phyloP scores from a whole-genome alignment of 805 yeast species.

The Yarrowia divulgata region DNA sequence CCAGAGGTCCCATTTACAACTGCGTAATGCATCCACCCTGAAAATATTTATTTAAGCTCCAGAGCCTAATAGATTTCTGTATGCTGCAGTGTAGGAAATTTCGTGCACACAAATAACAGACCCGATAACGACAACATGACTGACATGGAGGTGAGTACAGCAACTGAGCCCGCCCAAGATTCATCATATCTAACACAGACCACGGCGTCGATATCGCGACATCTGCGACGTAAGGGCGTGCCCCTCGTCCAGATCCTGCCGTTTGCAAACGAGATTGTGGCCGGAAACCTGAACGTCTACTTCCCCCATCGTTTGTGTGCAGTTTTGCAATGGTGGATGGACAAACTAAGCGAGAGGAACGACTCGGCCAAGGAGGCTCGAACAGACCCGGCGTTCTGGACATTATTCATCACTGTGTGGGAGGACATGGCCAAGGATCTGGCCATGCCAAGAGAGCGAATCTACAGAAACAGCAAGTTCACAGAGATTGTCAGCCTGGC shows the following conservation, averaged over 20 bases:
- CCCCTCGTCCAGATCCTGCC: slow-evolving; percentile 42
- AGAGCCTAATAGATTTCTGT: slow-evolving; percentile 8
- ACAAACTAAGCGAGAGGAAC: slow-evolving; percentile 44
- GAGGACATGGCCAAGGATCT: slow-evolving; percentile 22
- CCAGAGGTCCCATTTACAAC: neutral
- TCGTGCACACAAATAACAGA: slow-evolving; percentile 14
- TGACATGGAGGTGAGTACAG: slow-evolving; percentile 32
- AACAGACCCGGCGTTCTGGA: slow-evolving; percentile 29
- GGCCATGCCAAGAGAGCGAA: slow-evolving; percentile 34
- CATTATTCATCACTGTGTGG: slow-evolving; percentile 24
- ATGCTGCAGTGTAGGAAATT: neutral
- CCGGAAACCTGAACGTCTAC: slow-evolving; percentile 42
- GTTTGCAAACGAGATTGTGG: slow-evolving; percentile 44
- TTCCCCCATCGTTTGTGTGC: slow-evolving; percentile 48
- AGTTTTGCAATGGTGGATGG: slow-evolving; percentile 50
- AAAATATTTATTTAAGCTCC: slow-evolving; percentile 34
- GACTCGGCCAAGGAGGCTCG: slow-evolving; percentile 40
- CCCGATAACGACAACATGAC: slow-evolving; percentile 21
- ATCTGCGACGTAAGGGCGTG: slow-evolving; percentile 45
- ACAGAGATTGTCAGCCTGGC: slow-evolving; percentile 12
- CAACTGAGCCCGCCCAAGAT: neutral
- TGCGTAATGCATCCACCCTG: slow-evolving; percentile 17
- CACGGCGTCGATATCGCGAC: slow-evolving; percentile 47
- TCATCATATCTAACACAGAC: slow-evolving; percentile 14
- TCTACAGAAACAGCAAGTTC: slow-evolving; percentile 32